phyloP scores from a whole-genome alignment of 768 basidiomycete species.

The Kwoniella pini region DNA sequence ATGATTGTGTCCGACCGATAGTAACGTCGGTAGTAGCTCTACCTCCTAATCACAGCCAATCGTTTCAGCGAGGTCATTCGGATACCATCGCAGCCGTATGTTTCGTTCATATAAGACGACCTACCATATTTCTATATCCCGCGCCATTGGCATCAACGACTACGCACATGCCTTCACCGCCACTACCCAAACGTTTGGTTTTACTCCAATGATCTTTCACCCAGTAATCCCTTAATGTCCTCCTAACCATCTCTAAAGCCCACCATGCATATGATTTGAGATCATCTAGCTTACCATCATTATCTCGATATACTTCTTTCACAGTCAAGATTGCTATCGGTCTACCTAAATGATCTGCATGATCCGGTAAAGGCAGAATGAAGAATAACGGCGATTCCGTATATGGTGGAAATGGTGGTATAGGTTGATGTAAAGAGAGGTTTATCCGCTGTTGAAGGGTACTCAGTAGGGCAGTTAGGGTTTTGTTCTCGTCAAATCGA shows the following conservation, averaged over 20 bases:
- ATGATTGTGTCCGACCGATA: conserved; percentile 47
- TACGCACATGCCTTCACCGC: conserved; percentile 43
- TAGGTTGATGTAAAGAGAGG: conserved; percentile 28
- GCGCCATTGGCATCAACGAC: conserved; percentile 51
- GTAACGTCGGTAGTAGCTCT: conserved; percentile 49
- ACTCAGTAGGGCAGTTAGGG: conserved; percentile 27
- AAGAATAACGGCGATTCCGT: conserved; percentile 40
- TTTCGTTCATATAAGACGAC: too few relatives aligned
- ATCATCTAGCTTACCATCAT: conserved; percentile 34
- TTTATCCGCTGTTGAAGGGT: conserved; percentile 29
- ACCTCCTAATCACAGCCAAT: conserved; percentile 39
- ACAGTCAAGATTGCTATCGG: conserved; percentile 49
- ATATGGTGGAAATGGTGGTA: conserved; percentile 34
- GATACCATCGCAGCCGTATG: too few relatives aligned
- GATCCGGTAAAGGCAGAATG: conserved; percentile 44
- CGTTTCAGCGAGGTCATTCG: neutral
- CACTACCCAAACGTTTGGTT: conserved; percentile 10
- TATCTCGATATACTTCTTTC: conserved; percentile 40
- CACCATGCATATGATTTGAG: conserved; percentile 51
- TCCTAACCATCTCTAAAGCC: conserved; percentile 46
- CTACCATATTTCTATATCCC: conserved; percentile 50
- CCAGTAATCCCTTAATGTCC: conserved; percentile 44
- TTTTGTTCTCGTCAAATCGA: conserved; percentile 33
- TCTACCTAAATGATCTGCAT: conserved; percentile 36
- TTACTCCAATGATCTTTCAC: conserved; percentile 16